phyloP scores from a whole-genome alignment of 257 asterid genomes.

The Salvia splendens region DNA sequence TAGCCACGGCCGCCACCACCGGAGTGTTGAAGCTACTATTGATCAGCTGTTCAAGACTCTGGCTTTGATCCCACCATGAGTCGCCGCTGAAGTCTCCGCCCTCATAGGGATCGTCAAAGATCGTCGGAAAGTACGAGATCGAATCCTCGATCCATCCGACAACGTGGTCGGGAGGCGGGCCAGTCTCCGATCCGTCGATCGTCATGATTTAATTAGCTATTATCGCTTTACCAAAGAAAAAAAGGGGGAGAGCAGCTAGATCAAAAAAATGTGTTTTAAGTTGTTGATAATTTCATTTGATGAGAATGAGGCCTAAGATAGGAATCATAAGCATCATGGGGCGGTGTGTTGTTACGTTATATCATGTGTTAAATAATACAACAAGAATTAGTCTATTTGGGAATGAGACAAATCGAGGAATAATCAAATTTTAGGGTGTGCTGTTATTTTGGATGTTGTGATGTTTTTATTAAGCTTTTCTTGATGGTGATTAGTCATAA shows the following conservation, averaged over 20 bases:
- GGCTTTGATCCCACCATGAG: constrained; percentile 56
- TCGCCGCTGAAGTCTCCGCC: constrained; percentile 50
- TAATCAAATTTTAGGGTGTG: constrained; percentile 51
- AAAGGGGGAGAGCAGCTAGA: neutral
- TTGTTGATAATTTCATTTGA: constrained; percentile 37
- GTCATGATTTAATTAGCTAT: constrained; percentile 40
- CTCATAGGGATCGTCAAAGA: constrained; percentile 63
- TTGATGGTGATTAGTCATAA: constrained; percentile 25
- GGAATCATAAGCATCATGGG: constrained; percentile 29
- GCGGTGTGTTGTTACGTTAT: constrained; percentile 27
- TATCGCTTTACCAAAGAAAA: neutral
- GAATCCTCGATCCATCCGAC: constrained; percentile 62
- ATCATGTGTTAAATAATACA: constrained; percentile 35
- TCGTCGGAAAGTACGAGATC: constrained; percentile 52
- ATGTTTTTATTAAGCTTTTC: constrained; percentile 47
- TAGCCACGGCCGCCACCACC: constrained; percentile 21
- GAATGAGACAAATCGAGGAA: constrained; percentile 57
- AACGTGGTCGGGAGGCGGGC: constrained; percentile 47
- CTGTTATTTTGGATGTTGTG: constrained; percentile 71
- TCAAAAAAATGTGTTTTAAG: constrained; percentile 20
- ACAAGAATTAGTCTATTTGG: constrained; percentile 30
- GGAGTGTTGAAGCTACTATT: constrained; percentile 42
- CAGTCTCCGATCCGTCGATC: constrained; percentile 58
- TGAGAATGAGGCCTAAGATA: constrained; percentile 28
- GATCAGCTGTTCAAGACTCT: constrained; percentile 45